Evolutionary conservation across 495 filamentous ascomycete species (phyloP).

Genomic region (Neurospora tetrasperma): DNA sequence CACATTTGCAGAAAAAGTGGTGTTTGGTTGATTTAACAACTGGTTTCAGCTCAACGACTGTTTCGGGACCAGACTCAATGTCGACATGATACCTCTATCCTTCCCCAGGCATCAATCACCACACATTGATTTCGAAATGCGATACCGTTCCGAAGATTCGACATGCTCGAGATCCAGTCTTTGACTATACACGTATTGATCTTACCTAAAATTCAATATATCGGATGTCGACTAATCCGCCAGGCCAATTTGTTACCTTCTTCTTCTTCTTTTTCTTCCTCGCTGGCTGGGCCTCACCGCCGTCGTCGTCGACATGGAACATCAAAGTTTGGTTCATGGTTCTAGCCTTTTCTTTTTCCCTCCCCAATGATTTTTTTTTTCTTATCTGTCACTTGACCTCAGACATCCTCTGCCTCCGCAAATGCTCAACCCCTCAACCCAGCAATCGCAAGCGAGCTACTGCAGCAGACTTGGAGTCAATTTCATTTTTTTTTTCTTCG

Average conservation of each 20-base stretch:
- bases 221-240: neutral
- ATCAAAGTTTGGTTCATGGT: neutral
- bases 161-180: neutral
- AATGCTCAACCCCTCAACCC: neutral
- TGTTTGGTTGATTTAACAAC: neutral
- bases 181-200: neutral
- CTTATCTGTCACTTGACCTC: neutral
- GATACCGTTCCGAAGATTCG: neutral
- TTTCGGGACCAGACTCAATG: no score
- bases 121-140: neutral
- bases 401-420: neutral
- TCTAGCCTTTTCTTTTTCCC: no score
- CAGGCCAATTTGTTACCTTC: neutral
- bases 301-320: neutral
- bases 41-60: neutral
- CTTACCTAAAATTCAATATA: neutral
- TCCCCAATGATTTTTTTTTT: neutral
- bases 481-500: neutral
- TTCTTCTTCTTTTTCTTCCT: neutral
- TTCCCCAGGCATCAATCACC: neutral
- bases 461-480: neutral
- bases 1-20: neutral
- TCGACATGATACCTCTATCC: neutral
- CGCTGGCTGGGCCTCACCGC: neutral
- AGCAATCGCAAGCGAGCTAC: neutral